Evolutionary conservation across 225 moss, liverwort and hornwort genomes (phyloP).

Genomic region (Bryoerythrophyllum caledonicum): DNA sequence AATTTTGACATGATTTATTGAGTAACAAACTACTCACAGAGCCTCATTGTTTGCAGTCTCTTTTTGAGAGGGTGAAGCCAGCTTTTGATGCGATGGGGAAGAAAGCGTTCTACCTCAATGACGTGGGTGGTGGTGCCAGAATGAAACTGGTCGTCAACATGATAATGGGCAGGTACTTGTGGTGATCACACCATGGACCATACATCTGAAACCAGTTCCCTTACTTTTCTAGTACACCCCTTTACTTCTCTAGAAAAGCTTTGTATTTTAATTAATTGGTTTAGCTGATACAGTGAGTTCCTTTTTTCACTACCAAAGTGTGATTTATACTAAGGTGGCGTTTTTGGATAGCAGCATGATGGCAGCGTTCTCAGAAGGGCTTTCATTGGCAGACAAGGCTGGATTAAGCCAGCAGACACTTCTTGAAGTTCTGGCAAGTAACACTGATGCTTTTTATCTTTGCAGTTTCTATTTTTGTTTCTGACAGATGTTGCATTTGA

Average conservation of each 20-base stretch:
- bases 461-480: background rate
- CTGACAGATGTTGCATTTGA: background rate
- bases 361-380: constrained; percentile 93
- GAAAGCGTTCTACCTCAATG: constrained; percentile 75
- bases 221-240: background rate
- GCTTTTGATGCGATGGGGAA: constrained; percentile 91
- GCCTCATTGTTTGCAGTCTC: constrained; percentile 45
- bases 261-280: background rate
- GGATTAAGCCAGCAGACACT: constrained; percentile 75
- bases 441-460: background rate
- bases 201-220: background rate
- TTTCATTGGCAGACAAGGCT: constrained; percentile 77
- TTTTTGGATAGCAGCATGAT: constrained; percentile 73
- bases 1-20: background rate
- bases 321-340: background rate
- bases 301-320: background rate
- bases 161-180: constrained; percentile 94
- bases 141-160: constrained; percentile 96
- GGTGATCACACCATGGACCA: background rate
- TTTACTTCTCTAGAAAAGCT: too few relatives aligned
- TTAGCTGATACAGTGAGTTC: background rate
- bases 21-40: background rate
- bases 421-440: constrained; percentile 79
- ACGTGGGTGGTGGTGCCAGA: constrained; percentile 81
- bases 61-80: constrained; percentile 67